phyloP scores from a whole-genome alignment of 2,329 filamentous ascomycete genomes.

The Didymella glomerata region DNA sequence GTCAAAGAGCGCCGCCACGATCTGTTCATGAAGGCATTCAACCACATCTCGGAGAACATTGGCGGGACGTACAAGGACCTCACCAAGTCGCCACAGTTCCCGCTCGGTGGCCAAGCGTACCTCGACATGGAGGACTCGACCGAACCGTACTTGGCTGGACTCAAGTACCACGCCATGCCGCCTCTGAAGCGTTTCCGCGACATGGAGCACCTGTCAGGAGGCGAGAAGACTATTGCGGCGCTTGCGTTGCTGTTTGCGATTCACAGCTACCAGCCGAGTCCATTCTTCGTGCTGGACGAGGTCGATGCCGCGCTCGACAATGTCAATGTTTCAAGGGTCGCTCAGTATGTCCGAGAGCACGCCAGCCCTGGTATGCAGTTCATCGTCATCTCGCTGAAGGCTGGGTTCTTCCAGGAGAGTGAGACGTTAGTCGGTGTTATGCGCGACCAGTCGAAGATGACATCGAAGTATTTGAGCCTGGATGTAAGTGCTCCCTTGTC shows the following conservation, averaged over 20 bases:
- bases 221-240: constrained; percentile 98
- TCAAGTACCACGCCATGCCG: constrained; percentile 99
- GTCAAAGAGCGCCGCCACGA: constrained; percentile 85
- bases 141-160: constrained; percentile 91
- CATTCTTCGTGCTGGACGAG: constrained; percentile 98
- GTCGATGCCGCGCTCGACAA: constrained; percentile 98
- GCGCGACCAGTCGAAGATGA: constrained; percentile 92
- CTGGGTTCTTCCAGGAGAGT: constrained; percentile 93
- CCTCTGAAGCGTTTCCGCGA: constrained; percentile 97
- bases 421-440: constrained; percentile 96
- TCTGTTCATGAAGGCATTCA: constrained; percentile 93
- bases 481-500: constrained; percentile 74
- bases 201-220: constrained; percentile 97
- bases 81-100: constrained; percentile 88
- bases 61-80: constrained; percentile 93
- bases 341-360: constrained; percentile 94
- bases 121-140: constrained; percentile 96
- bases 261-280: constrained; percentile 92
- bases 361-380: constrained; percentile 98
- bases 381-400: constrained; percentile 96
- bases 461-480: constrained; percentile 86
- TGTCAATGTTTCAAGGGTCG: constrained; percentile 94
- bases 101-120: constrained; percentile 86
- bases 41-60: constrained; percentile 94
- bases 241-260: constrained; percentile 96